phyloP scores from a whole-genome alignment of 2,329 filamentous ascomycete genomes.

The Pleurostoma richardsiae region DNA sequence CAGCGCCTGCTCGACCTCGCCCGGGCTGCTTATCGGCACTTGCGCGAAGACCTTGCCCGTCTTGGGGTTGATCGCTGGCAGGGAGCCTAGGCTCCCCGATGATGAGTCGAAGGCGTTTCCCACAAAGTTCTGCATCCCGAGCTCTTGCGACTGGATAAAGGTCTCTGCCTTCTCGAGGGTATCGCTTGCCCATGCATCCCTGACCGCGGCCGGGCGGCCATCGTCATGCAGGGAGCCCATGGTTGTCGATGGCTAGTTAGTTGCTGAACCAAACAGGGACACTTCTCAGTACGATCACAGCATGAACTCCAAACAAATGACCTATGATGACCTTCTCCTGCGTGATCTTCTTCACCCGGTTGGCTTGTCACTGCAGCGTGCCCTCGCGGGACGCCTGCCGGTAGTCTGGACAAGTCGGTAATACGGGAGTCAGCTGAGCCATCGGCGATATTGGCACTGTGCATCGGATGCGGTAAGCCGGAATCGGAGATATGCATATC shows the following conservation, averaged over 20 bases:
- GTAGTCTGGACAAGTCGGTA: too few relatives aligned
- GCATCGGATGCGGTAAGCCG: too few relatives aligned
- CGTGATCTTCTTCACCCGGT: too few relatives aligned
- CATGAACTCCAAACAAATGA: too few relatives aligned
- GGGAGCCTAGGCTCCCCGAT: slow-evolving; percentile 4
- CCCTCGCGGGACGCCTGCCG: too few relatives aligned
- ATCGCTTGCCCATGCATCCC: slow-evolving; percentile 17
- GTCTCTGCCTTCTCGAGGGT: slow-evolving; percentile 18
- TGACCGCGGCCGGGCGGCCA: slow-evolving; percentile 1
- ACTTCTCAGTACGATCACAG: too few relatives aligned
- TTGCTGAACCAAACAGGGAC: too few relatives aligned
- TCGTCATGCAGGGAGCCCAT: neutral
- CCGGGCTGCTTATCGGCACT: slow-evolving; percentile 16
- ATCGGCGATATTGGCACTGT: too few relatives aligned
- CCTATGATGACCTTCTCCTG: too few relatives aligned
- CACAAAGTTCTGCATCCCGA: slow-evolving; percentile 14
- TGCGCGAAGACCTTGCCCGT: slow-evolving; percentile 17
- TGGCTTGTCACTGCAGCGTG: too few relatives aligned
- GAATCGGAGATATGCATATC: too few relatives aligned
- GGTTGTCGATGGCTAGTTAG: neutral
- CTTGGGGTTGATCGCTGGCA: slow-evolving; percentile 23
- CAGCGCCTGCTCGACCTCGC: slow-evolving; percentile 17
- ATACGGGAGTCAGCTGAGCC: too few relatives aligned
- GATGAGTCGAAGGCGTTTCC: slow-evolving; percentile 9
- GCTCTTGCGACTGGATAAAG: slow-evolving; percentile 8